A percentile compares a stretch with the other conserved stretches of the same genome.
phyloP scores from a whole-genome alignment of 371 early-diverging fungal species.

The Saksenaea oblongispora region DNA sequence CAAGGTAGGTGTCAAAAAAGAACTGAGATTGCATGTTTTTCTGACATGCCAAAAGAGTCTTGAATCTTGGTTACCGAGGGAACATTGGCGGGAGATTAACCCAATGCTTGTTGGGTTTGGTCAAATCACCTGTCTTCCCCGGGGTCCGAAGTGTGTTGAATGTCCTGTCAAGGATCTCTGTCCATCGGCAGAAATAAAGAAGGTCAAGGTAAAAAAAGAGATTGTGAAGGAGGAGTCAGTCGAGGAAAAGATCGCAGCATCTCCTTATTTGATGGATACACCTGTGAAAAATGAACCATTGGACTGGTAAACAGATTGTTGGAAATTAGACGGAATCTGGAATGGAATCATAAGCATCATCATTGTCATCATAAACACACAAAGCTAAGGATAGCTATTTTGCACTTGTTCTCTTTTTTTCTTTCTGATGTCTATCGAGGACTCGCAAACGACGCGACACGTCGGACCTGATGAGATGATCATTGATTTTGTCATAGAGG shows the following conservation, averaged over 20 bases:
- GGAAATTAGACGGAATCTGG: constrained; percentile 2
- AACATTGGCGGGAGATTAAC: constrained; percentile 91
- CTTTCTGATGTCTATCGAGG: not conserved
- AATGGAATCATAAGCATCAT: not conserved
- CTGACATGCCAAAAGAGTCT: constrained; percentile 50
- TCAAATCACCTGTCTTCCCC: constrained; percentile 84
- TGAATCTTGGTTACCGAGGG: constrained; percentile 84
- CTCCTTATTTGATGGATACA: not conserved
- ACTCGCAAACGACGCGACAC: not conserved
- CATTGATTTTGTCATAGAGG: not conserved
- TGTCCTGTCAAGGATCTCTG: constrained; percentile 85
- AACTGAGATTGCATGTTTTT: not conserved
- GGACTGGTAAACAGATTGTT: constrained; percentile 12
- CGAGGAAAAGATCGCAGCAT: not conserved
- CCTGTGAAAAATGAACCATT: constrained; percentile 5
- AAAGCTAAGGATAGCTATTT: not conserved
- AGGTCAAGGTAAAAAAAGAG: constrained; percentile 14
- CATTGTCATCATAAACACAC: not conserved
- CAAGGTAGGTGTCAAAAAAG: constrained; percentile 40
- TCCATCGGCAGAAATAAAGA: constrained; percentile 51
- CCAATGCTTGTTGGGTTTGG: constrained; percentile 95
- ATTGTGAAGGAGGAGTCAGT: not conserved
- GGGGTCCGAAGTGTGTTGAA: constrained; percentile 77
- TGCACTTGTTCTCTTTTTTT: not conserved
- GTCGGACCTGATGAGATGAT: not conserved